These are phyloP conservation scores for Helichrysum umbraculigerum DNA, from an alignment of 129 eudicot genomes.

Conservation along the genomic window DNA sequence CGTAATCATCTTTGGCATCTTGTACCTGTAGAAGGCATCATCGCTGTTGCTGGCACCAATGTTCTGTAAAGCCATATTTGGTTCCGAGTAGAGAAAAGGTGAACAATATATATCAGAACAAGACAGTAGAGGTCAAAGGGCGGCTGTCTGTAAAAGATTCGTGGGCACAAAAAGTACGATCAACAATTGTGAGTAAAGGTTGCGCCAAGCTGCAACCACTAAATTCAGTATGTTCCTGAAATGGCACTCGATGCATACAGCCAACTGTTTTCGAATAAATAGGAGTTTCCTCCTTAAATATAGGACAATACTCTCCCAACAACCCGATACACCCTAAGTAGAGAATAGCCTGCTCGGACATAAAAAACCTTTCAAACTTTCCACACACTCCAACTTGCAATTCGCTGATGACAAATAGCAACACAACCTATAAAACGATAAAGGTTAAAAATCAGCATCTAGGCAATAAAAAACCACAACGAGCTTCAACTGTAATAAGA, in stretches of 20 bases:
- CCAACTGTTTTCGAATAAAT: slow-evolving; percentile 23
- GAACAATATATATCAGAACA: slow-evolving; percentile 22
- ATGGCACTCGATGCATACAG: slow-evolving; percentile 67
- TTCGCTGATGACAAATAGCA: slow-evolving; percentile 23
- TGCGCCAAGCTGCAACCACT: slow-evolving; percentile 52
- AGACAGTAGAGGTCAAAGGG: slow-evolving; percentile 5
- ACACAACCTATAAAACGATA: slow-evolving; percentile 1
- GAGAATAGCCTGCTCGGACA: slow-evolving; percentile 67
- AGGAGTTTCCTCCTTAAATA: slow-evolving; percentile 48
- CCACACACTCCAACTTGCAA: slow-evolving; percentile 34
- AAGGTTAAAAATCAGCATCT: not conserved
- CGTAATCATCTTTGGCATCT: slow-evolving; percentile 82
- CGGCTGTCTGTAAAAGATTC: not conserved
- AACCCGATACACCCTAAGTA: slow-evolving; percentile 63
- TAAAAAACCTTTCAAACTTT: slow-evolving; percentile 50
- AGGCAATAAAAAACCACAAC: not conserved
- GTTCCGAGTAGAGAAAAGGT: not conserved
- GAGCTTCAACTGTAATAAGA: not conserved
- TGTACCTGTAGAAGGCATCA: slow-evolving; percentile 90
- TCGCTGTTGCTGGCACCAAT: slow-evolving; percentile 85
- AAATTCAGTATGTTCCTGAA: slow-evolving; percentile 30
- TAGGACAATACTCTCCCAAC: slow-evolving; percentile 77
- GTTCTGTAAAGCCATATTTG: slow-evolving; percentile 73
- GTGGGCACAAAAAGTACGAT: slow-evolving; percentile 7
- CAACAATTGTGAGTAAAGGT: slow-evolving; percentile 24